Conservation (phyloP, 805 yeast genomes). For the Wickerhamomyces strasburgensis region DNA sequence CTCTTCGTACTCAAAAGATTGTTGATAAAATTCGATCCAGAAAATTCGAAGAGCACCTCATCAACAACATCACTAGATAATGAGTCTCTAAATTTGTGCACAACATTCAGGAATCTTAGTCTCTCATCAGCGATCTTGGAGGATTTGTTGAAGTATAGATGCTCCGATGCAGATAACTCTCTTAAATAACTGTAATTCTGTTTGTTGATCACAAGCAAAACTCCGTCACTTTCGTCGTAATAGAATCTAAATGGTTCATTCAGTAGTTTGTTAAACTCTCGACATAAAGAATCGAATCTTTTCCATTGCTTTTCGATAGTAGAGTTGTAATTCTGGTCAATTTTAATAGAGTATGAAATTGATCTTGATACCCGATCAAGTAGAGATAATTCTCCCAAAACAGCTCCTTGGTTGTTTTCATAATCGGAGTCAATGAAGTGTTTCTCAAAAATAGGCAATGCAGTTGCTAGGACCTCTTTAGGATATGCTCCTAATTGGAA, state of each 20-base stretch:
- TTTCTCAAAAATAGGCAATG: constrained; percentile 44
- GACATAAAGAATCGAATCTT: constrained; percentile 65
- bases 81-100: constrained; percentile 36
- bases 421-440: constrained; percentile 33
- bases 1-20: not conserved
- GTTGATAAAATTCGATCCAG: not conserved
- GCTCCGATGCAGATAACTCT: constrained; percentile 30
- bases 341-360: constrained; percentile 28
- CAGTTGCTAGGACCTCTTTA: constrained; percentile 43
- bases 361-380: constrained; percentile 29
- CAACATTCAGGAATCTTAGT: constrained; percentile 27
- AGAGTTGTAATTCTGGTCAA: constrained; percentile 30
- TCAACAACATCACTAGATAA: constrained; percentile 33
- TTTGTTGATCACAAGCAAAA: constrained; percentile 32
- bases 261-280: constrained; percentile 58
- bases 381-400: constrained; percentile 25
- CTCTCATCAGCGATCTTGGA: constrained; percentile 15
- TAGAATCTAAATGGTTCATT: constrained; percentile 55
- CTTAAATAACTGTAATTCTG: constrained; percentile 32
- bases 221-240: constrained; percentile 29
- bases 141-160: constrained; percentile 26
- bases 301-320: constrained; percentile 54
- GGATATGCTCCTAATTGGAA: constrained; percentile 48
- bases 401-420: constrained; percentile 5
- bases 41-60: not conserved